Evolutionary conservation across 805 yeast genomes (phyloP).

Genomic region (Lachancea meyersii): DNA sequence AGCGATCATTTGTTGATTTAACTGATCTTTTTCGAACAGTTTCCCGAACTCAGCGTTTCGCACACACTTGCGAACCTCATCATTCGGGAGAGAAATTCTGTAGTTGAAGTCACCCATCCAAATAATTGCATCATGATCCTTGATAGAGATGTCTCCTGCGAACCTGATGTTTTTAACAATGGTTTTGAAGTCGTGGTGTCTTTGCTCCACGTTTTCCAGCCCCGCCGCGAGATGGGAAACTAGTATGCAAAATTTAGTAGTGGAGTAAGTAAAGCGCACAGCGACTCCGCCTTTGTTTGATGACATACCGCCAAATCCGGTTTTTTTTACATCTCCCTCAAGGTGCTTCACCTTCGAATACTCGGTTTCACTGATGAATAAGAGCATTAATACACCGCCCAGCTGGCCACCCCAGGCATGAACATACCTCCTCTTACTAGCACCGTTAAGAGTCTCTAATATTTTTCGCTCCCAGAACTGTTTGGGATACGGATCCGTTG

Average conservation of each 20-base stretch:
- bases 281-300: slow-evolving; percentile 77
- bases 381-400: slow-evolving; percentile 73
- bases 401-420: slow-evolving; percentile 71
- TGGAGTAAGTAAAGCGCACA: slow-evolving; percentile 57
- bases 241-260: slow-evolving; percentile 69
- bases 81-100: slow-evolving; percentile 64
- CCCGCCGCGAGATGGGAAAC: slow-evolving; percentile 95
- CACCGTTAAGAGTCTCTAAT: slow-evolving; percentile 39
- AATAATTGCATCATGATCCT: slow-evolving; percentile 75
- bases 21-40: slow-evolving; percentile 69
- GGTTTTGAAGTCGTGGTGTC: slow-evolving; percentile 81
- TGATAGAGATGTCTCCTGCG: slow-evolving; percentile 48
- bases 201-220: slow-evolving; percentile 65
- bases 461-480: slow-evolving; percentile 62
- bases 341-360: slow-evolving; percentile 50
- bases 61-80: slow-evolving; percentile 56
- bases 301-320: slow-evolving; percentile 91
- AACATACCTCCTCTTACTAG: slow-evolving; percentile 40
- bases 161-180: slow-evolving; percentile 65
- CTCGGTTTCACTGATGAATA: slow-evolving; percentile 56
- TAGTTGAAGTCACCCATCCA: slow-evolving; percentile 97
- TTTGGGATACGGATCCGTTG: slow-evolving; percentile 59
- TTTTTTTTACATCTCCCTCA: slow-evolving; percentile 72
- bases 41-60: slow-evolving; percentile 41
- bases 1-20: slow-evolving; percentile 64